Percentiles rank a stretch among this genome's conserved stretches.
phyloP scores from a whole-genome alignment of 2,329 filamentous ascomycete genomes.

The Talaromyces verruculosus region DNA sequence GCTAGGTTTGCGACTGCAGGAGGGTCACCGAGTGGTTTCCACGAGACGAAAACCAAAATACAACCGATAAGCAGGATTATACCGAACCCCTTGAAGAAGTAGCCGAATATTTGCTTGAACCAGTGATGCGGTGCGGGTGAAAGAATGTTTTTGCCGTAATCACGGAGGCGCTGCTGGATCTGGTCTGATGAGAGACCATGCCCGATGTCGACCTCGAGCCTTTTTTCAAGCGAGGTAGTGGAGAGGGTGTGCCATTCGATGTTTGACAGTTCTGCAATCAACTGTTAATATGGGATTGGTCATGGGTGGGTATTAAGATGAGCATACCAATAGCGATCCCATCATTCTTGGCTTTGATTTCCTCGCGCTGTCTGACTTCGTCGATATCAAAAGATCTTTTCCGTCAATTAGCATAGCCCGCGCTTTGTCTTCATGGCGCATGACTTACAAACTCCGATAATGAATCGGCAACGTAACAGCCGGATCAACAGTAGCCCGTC shows the following conservation, averaged over 20 bases:
- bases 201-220: constrained; percentile 57
- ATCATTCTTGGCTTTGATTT: constrained; percentile 45
- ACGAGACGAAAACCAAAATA: constrained; percentile 73
- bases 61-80: constrained; percentile 66
- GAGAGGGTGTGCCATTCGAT: constrained; percentile 68
- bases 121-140: constrained; percentile 64
- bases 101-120: constrained; percentile 60
- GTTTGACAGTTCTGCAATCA: constrained; percentile 54
- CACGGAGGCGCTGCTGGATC: constrained; percentile 53
- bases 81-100: constrained; percentile 78
- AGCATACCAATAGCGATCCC: constrained; percentile 47
- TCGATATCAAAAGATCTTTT: constrained; percentile 57
- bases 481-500: constrained; percentile 27
- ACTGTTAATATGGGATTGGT: background rate
- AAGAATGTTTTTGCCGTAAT: constrained; percentile 67
- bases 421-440: background rate
- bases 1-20: constrained; percentile 69
- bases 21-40: constrained; percentile 71
- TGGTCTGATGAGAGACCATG: constrained; percentile 63
- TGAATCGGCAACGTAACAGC: constrained; percentile 32
- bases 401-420: background rate
- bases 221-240: constrained; percentile 58
- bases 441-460: constrained; percentile 33
- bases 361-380: constrained; percentile 53
- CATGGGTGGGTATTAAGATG: background rate